phyloP scores from a whole-genome alignment of 2,329 filamentous ascomycete genomes.

The Aspergillus sp. region DNA sequence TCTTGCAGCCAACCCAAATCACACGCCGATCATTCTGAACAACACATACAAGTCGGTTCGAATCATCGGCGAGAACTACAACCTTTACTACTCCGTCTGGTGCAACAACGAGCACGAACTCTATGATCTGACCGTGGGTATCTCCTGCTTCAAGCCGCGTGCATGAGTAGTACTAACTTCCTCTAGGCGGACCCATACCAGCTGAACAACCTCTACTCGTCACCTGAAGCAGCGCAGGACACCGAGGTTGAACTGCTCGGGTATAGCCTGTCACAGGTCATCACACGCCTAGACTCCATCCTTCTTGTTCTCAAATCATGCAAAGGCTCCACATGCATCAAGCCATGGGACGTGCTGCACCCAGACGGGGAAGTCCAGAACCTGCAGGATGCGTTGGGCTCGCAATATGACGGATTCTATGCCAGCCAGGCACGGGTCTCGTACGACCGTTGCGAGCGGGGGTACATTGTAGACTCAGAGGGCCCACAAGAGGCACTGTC shows the following conservation, averaged over 20 bases:
- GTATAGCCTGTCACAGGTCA: constrained; percentile 6
- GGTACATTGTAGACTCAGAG: constrained; percentile 43
- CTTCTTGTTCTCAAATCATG: constrained; percentile 48
- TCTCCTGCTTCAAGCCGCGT: neutral
- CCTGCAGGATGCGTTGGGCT: constrained; percentile 38
- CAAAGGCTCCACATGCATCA: constrained; percentile 38
- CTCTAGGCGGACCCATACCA: constrained; percentile 42
- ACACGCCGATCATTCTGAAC: constrained; percentile 5
- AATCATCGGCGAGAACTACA: constrained; percentile 33
- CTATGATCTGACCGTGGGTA: constrained; percentile 35
- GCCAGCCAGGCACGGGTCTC: constrained; percentile 35
- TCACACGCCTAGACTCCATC: constrained; percentile 40
- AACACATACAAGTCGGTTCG: constrained; percentile 28
- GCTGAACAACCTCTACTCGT: constrained; percentile 38
- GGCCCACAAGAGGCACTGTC: constrained; percentile 33
- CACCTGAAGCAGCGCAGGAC: neutral
- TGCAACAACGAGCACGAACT: constrained; percentile 41
- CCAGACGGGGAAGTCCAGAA: constrained; percentile 33
- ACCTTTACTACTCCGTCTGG: constrained; percentile 42
- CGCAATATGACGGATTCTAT: constrained; percentile 41
- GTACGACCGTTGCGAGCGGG: constrained; percentile 41
- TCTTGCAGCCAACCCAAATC: neutral
- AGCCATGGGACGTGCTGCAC: constrained; percentile 45
- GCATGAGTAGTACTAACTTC: neutral
- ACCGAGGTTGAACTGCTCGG: neutral